Conservation (phyloP, 2,329 filamentous ascomycete genomes). For the Diaporthe australafricana region DNA sequence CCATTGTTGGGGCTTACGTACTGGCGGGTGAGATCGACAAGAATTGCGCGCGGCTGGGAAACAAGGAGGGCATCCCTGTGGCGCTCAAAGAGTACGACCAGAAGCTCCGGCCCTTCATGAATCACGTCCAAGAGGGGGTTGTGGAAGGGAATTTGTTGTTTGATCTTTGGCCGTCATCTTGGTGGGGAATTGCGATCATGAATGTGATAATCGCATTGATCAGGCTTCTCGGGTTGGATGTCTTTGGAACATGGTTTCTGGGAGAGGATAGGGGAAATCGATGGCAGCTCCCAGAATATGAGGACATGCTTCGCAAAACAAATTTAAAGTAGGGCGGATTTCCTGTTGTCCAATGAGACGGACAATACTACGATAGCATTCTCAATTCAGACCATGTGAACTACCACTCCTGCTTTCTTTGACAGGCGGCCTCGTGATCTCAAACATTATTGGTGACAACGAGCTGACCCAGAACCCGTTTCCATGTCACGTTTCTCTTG, state of each 20-base stretch:
- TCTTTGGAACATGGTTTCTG: not conserved
- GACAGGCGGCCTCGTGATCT: no score
- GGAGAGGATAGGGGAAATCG: not conserved
- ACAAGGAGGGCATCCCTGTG: constrained; percentile 15
- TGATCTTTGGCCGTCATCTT: not conserved
- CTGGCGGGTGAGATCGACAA: constrained; percentile 64
- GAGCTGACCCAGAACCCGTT: no score
- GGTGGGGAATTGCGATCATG: not conserved
- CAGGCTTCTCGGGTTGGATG: not conserved
- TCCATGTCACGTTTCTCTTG: no score
- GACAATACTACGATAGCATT: no score
- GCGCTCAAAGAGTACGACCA: constrained; percentile 32
- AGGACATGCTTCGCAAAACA: not conserved
- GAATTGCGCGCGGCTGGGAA: constrained; percentile 26
- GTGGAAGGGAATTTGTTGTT: not conserved
- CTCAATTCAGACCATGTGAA: not conserved
- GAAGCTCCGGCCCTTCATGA: constrained; percentile 27
- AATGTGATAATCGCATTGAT: not conserved
- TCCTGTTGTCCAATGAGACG: no score
- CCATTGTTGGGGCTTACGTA: constrained; percentile 64
- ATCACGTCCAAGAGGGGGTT: constrained; percentile 19
- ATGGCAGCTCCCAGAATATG: constrained; percentile 1
- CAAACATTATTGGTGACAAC: no score
- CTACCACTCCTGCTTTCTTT: no score
- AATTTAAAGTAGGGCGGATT: not conserved